Percentiles rank a stretch among this genome's conserved stretches.
phyloP scores from a whole-genome alignment of 1,139 yeast species.

The Yamadazyma atmosphaerica region DNA sequence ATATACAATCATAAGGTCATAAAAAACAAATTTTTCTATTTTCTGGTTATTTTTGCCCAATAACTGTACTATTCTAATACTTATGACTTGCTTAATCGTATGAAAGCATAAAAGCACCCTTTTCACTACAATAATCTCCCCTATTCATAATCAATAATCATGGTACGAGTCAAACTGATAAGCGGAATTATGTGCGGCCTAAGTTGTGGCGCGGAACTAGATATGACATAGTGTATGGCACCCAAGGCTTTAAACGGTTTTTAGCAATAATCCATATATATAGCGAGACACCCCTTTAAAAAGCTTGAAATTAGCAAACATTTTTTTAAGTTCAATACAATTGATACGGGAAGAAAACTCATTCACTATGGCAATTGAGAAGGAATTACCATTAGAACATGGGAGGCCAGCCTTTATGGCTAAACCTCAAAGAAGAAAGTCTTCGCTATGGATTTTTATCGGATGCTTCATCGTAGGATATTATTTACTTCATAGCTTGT shows the following conservation, averaged over 20 bases:
- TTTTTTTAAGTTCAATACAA: too few species aligned
- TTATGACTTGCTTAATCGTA: too few species aligned
- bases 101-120: too few species aligned
- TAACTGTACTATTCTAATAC: too few species aligned
- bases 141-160: too few species aligned
- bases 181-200: background rate
- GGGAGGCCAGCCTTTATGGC: background rate
- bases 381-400: background rate
- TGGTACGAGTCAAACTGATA: too few species aligned
- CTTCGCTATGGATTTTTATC: slow-evolving; percentile 1
- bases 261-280: background rate
- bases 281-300: background rate
- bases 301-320: too few species aligned
- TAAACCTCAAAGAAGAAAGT: background rate
- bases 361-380: background rate
- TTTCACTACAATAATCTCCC: too few species aligned
- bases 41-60: too few species aligned
- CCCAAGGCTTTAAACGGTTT: background rate
- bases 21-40: too few species aligned
- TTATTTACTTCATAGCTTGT: background rate
- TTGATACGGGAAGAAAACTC: background rate
- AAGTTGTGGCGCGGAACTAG: background rate
- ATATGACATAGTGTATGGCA: too few species aligned
- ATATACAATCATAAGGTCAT: too few species aligned
- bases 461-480: background rate